A percentile compares a stretch with the other conserved stretches of the same genome.
Conservation (phyloP, 2,329 filamentous ascomycete genomes). For the Didymella glomerata region DNA sequence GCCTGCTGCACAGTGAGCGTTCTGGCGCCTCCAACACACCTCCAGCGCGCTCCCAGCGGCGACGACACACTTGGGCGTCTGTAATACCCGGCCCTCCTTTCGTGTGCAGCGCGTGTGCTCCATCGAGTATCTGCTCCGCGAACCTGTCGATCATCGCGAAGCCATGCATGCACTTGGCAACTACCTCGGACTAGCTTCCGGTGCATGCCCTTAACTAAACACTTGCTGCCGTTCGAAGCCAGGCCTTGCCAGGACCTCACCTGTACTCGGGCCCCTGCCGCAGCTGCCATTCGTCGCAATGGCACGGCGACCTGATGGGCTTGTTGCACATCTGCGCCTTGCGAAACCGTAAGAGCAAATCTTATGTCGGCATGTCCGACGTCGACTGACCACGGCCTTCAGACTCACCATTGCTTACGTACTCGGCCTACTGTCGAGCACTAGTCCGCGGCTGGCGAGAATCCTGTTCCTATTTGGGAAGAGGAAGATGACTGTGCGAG, state of each 20-base stretch:
- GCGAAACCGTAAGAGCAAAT: slow-evolving; percentile 14
- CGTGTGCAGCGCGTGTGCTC: slow-evolving; percentile 5
- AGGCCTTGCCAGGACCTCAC: not conserved
- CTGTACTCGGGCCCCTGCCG: slow-evolving; percentile 20
- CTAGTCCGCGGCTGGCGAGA: slow-evolving; percentile 33
- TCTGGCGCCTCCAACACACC: not conserved
- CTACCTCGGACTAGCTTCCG: slow-evolving; percentile 20
- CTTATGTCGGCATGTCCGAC: slow-evolving; percentile 8
- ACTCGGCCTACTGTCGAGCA: slow-evolving; percentile 40
- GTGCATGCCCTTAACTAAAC: slow-evolving; percentile 15
- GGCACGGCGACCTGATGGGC: slow-evolving; percentile 5
- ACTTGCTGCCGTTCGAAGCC: slow-evolving; percentile 18
- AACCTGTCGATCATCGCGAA: slow-evolving; percentile 14
- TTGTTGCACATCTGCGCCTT: slow-evolving; percentile 18
- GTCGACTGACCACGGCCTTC: slow-evolving; percentile 5
- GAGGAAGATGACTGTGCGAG: slow-evolving; percentile 28
- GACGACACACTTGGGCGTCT: not conserved
- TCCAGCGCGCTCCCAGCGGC: not conserved
- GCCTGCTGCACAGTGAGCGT: not conserved
- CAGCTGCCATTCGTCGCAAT: slow-evolving; percentile 18
- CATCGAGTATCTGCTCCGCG: slow-evolving; percentile 19
- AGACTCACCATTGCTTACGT: slow-evolving; percentile 41
- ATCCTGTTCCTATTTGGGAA: slow-evolving; percentile 31
- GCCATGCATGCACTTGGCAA: slow-evolving; percentile 17
- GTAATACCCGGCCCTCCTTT: slow-evolving; percentile 10